Conservation (phyloP, 2,329 filamentous ascomycete species). For the Sporothrix euskadiensis region DNA sequence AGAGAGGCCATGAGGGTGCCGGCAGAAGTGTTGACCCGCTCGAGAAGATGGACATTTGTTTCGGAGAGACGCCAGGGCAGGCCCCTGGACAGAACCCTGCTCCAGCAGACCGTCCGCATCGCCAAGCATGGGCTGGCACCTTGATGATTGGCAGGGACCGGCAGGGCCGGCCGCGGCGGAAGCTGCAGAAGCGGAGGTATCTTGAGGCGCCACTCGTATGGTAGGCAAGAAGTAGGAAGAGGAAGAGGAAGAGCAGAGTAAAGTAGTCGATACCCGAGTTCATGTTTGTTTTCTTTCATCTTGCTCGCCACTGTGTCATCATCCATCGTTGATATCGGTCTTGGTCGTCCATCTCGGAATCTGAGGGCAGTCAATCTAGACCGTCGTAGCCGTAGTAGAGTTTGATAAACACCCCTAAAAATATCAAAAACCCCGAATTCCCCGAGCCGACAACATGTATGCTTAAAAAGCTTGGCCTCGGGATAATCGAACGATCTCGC, state of each 20-base stretch:
- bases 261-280: constrained; percentile 1
- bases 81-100: neutral
- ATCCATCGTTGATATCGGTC: neutral
- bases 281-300: neutral
- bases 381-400: neutral
- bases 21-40: neutral
- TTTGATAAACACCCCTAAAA: neutral
- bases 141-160: neutral
- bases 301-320: neutral
- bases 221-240: neutral
- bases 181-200: neutral
- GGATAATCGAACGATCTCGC: neutral
- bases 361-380: neutral
- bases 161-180: neutral
- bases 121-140: neutral
- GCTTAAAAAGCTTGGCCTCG: neutral
- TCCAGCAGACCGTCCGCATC: neutral
- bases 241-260: neutral
- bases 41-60: neutral
- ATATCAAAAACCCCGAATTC: neutral
- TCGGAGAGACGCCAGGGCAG: neutral
- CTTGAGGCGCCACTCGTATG: neutral
- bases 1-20: neutral
- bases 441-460: neutral
- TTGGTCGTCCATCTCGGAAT: neutral